These are phyloP conservation scores for Aspergillus sp. DNA, from an alignment of 2,329 filamentous ascomycete species.

Conservation along the genomic window DNA sequence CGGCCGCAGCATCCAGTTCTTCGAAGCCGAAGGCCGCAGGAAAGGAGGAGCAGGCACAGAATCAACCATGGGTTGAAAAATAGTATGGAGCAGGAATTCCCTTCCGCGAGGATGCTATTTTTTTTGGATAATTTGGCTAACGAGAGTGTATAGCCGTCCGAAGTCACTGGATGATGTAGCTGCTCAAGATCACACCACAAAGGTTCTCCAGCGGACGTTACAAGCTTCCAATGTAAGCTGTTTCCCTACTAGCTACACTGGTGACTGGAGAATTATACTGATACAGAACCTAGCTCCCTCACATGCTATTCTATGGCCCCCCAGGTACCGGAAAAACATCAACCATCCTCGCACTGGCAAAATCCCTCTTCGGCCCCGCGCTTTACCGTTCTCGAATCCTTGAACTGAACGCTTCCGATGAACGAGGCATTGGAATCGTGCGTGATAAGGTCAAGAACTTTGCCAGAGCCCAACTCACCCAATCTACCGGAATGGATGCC, in stretches of 20 bases:
- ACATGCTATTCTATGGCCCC: conserved; percentile 99
- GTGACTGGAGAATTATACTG: background rate
- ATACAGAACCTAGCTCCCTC: conserved; percentile 61
- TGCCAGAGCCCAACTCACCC: conserved; percentile 87
- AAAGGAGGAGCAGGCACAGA: conserved; percentile 58
- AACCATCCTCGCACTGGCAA: conserved; percentile 92
- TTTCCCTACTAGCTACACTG: background rate
- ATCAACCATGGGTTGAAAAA: conserved; percentile 98
- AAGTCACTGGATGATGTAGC: conserved; percentile 93
- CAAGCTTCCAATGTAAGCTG: conserved; percentile 79
- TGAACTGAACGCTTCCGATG: conserved; percentile 97
- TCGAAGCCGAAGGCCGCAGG: conserved; percentile 62
- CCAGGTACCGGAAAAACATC: conserved; percentile 97
- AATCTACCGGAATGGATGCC: conserved; percentile 65
- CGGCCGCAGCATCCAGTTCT: conserved; percentile 66
- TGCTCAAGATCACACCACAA: conserved; percentile 94
- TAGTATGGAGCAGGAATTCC: conserved; percentile 56
- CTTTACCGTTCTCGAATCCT: conserved; percentile 92
- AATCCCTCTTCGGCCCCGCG: conserved; percentile 94
- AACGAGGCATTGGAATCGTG: conserved; percentile 95
- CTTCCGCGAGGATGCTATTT: background rate
- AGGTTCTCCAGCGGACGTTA: conserved; percentile 83
- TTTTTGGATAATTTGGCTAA: conserved; percentile 2
- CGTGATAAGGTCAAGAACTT: conserved; percentile 98
- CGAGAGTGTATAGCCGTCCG: conserved; percentile 61